These are phyloP conservation scores for Euphorbia peplus DNA, from an alignment of 345 rosid species.

Conservation along the genomic window DNA sequence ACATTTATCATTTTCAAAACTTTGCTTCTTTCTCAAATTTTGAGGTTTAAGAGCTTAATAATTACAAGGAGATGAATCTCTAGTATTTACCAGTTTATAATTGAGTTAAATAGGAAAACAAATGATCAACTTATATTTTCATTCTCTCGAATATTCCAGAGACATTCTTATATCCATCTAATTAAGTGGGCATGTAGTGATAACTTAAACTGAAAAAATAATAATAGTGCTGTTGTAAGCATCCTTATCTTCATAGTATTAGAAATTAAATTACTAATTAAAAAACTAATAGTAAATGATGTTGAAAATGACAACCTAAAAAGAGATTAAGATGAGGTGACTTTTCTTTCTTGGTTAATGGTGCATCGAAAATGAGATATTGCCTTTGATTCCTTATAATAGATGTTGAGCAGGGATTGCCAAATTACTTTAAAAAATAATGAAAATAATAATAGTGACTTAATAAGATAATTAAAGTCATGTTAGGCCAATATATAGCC, in stretches of 20 bases:
- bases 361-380: conserved; percentile 4
- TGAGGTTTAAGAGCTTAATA: not conserved
- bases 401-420: not conserved
- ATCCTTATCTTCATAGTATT: conserved; percentile 29
- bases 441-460: not conserved
- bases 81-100: not conserved
- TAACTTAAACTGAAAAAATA: not conserved
- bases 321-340: conserved; percentile 25
- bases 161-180: not conserved
- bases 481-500: conserved; percentile 18
- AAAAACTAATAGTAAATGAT: not conserved
- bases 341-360: conserved; percentile 20
- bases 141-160: not conserved
- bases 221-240: not conserved
- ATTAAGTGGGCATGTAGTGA: not conserved
- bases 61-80: not conserved
- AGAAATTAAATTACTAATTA: not conserved
- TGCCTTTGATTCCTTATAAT: conserved; percentile 14
- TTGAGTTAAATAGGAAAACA: not conserved
- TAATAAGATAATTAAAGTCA: conserved; percentile 1
- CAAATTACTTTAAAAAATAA: not conserved
- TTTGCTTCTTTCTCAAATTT: not conserved
- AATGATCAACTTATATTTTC: not conserved
- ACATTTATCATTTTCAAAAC: not conserved
- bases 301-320: not conserved